Base-by-base conservation (phyloP, 805 yeast species). In the Pichia nanzhaoensis region DNA sequence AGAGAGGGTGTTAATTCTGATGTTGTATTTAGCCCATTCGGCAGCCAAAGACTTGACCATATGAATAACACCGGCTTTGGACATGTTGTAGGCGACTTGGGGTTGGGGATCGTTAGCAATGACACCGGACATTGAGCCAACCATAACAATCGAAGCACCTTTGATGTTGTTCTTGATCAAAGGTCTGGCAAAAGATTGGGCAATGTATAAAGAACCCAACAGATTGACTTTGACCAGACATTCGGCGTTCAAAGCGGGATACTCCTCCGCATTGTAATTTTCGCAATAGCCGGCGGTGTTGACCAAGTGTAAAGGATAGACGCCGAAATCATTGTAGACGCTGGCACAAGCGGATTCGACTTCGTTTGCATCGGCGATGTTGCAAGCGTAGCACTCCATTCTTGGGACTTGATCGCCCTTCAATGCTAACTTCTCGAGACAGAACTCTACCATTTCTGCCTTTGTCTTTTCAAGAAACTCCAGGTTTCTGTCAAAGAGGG, bases 261-360 rank as follows among this genome's bases (percentile, higher is more conserved):
- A 84, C 44, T 82, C 84, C 55, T 80, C 77, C 22, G 91, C 91
- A 2, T 87, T 77, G 66, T 72, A 76, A 70, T 84, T 84, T 64
- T 84, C 89, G 59, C 89, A 82, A 68, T 80, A 84, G 13, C 95
- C 93, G n/a, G 95, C 93, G 42, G 88, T 74, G 70, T 84, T 83
- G 49, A 84, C 74, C 54, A 84, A 70, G 51, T 83, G 68, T 54
- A 80, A 78, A 33, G 88, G 80, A 37, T 80, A 70, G 48, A 73
- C 68, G 24, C 75, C 78, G 61, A 82, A 84, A 58, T 74, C 80
- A 41, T 67, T 70, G 55, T 75, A 74, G 16, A 70, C 58, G 52
- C 80, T 74, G 31, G 73, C 69, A 58, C 83, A 80, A 5, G 76
- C 69, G 27, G 65, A 64, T 41, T 78, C 81, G 45, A 84, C 90